Evolutionary conservation across 2,329 filamentous ascomycete species (phyloP), one percentile per base, ranked within the genome.

Genomic region (Aspergillus udagawae): DNA sequence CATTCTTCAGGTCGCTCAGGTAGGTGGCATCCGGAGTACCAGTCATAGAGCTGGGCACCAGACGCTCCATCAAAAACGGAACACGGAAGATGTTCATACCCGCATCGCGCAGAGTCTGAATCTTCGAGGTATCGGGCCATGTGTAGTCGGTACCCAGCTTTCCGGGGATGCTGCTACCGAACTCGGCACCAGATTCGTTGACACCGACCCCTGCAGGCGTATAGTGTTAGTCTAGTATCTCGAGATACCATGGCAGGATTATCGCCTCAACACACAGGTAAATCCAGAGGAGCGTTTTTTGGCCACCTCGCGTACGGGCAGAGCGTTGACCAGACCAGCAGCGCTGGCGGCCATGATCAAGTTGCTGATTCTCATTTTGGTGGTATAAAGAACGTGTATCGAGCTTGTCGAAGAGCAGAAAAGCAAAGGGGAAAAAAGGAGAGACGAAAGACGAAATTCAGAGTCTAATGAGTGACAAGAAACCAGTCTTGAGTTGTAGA

Each of bases 111-210:
- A 85, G 75, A 9, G 77, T 80, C 76, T 83, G 61, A 35, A 84
- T 79, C 9, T 78, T 70, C 6, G 73, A 70, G 12, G 79, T 72
- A 50, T 82, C 77, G 4, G 86, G 85, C 79, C 85, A 90, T 59
- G 74, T 86, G 72, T 83, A 90, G 65, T 89, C 81, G 8, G 72
- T 86, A 60, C 81, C 82, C 64, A 82, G 52, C 2, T 23, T 52
- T 28, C 86, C 86, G 0, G 87, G 86, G 52, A 83, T 78, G 42
- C 73, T 79, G 20, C 66, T 73, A 25, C 86, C 86, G 56, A 89
- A 90, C 68, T 90, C 87, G 49, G 83, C 85, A 49, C 84, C 83
- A 20, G 83, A 81, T 67, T 86, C 79, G 62, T 81, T 82, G 64
- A 80, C 71, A 5, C 80, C 80, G 50, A 82, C 76, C 68, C 70